These are phyloP conservation scores for Aureobasidium sp. DNA, from an alignment of 2,329 filamentous ascomycete genomes.

Conservation along the genomic window DNA sequence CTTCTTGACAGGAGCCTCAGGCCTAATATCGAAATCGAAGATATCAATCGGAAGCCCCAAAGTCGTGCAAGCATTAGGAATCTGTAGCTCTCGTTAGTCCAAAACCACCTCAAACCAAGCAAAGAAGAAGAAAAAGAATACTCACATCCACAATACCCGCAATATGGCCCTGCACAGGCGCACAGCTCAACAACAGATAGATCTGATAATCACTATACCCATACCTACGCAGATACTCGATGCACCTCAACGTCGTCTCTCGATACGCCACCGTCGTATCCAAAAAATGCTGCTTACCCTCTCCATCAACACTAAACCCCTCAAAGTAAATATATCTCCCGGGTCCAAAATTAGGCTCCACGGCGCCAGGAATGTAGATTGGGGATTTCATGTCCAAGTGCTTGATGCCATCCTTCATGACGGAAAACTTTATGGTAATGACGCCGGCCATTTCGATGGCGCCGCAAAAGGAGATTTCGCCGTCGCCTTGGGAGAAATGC, in stretches of 20 bases:
- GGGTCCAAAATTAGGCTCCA: slow-evolving; percentile 81
- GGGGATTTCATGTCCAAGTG: slow-evolving; percentile 46
- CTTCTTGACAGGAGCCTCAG: slow-evolving; percentile 54
- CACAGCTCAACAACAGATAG: slow-evolving; percentile 78
- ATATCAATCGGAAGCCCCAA: slow-evolving; percentile 87
- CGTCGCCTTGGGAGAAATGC: slow-evolving; percentile 82
- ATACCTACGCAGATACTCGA: slow-evolving; percentile 72
- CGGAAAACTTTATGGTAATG: slow-evolving; percentile 83
- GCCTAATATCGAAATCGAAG: slow-evolving; percentile 86
- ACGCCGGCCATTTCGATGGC: slow-evolving; percentile 92
- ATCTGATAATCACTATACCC: slow-evolving; percentile 69
- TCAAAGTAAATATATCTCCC: slow-evolving; percentile 79
- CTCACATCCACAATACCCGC: slow-evolving; percentile 71
- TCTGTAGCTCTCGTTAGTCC: slow-evolving; percentile 29
- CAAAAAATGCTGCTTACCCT: slow-evolving; percentile 83
- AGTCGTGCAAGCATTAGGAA: slow-evolving; percentile 86
- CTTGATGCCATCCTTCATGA: slow-evolving; percentile 73
- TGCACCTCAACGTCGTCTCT: slow-evolving; percentile 68
- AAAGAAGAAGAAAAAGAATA: slow-evolving; percentile 16
- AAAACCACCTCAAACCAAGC: slow-evolving; percentile 14
- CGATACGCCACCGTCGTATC: slow-evolving; percentile 82
- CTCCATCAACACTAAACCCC: slow-evolving; percentile 81
- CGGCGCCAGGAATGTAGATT: slow-evolving; percentile 78
- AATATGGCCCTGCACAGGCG: slow-evolving; percentile 79
- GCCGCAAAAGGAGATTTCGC: slow-evolving; percentile 69